Conservation (phyloP, 1,139 yeast species). For the Blastobotrys elegans region DNA sequence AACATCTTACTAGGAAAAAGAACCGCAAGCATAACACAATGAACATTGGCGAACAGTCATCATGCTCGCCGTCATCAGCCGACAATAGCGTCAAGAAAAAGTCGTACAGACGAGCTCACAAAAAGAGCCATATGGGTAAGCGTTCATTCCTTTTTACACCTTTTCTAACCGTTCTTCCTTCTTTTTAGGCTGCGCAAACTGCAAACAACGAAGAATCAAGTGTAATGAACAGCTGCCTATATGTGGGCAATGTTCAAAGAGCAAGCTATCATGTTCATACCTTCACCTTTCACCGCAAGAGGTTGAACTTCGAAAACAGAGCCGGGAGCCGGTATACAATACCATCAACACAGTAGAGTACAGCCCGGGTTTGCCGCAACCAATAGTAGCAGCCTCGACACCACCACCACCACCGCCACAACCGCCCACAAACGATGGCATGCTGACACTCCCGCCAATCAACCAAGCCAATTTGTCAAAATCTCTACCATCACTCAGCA, state of each 20-base stretch:
- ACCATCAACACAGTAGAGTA: slow-evolving; percentile 1
- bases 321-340: slow-evolving; percentile 4
- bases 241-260: slow-evolving; percentile 56
- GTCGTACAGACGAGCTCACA: slow-evolving; percentile 47
- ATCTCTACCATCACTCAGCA: slow-evolving; percentile 12
- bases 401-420: not conserved
- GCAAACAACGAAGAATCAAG: slow-evolving; percentile 61
- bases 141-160: not conserved
- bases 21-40: not conserved
- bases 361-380: slow-evolving; percentile 9
- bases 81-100: slow-evolving; percentile 6
- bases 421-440: not conserved
- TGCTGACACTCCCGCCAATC: not conserved
- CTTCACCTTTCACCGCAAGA: slow-evolving; percentile 26
- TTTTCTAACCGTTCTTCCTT: no score
- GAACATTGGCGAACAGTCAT: no score
- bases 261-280: slow-evolving; percentile 39
- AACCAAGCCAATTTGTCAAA: slow-evolving; percentile 1
- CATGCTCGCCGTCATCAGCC: no score
- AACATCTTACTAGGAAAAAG: not conserved
- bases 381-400: slow-evolving; percentile 7
- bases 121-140: slow-evolving; percentile 50
- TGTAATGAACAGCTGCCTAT: slow-evolving; percentile 63
- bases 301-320: slow-evolving; percentile 16
- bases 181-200: slow-evolving; percentile 55